Evolutionary conservation across 164 flowering plant genomes (phyloP), one percentile per base, ranked within the genome.

Genomic region (Sedum album): DNA sequence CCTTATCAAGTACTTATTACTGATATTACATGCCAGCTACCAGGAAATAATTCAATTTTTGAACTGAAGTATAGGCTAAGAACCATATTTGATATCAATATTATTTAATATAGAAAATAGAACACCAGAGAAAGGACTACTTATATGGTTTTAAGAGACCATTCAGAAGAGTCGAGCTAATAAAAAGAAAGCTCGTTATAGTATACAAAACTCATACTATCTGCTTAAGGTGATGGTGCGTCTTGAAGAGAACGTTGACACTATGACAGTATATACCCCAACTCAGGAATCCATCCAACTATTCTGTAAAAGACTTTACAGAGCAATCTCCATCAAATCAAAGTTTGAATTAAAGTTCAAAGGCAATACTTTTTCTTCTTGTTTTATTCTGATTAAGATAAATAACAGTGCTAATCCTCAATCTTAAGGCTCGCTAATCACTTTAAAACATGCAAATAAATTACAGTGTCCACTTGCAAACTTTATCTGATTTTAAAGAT

Each of bases 361-460:
- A 57, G 62, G 62, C 33, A 11, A 13, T 11, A 28, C 62, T 57
- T 28, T 30, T 57, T 57, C 33, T 51, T 21, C 57, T 57, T 55
- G 31, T 55, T 55, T 55, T 55, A 26, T 55, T 28, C 62, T 57
- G 62, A 28, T 57, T 57, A 57, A 26, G 62, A 57, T 57, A 57
- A 11, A 18, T 57, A 17, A 30, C 6, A 30, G 28, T 57, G 33
- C 62, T 26, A 26, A 57, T 57, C 62, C 62, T 57, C 33, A 28
- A n/a, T 57, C 28, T 57, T 28, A 28, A 57, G 62, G 62, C 33
- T 57, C 17, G 17, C 61, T 57, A 57, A 57, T 28, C 62, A 57
- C 31, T 14, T 28, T 57, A 13, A 10, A 28, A 57, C 62, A 57
- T 18, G n/a, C 14, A 30, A 57, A 26, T 10, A 30, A 57, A 57